Conservation (phyloP, 495 filamentous ascomycete species). For the Neurospora sp. region DNA sequence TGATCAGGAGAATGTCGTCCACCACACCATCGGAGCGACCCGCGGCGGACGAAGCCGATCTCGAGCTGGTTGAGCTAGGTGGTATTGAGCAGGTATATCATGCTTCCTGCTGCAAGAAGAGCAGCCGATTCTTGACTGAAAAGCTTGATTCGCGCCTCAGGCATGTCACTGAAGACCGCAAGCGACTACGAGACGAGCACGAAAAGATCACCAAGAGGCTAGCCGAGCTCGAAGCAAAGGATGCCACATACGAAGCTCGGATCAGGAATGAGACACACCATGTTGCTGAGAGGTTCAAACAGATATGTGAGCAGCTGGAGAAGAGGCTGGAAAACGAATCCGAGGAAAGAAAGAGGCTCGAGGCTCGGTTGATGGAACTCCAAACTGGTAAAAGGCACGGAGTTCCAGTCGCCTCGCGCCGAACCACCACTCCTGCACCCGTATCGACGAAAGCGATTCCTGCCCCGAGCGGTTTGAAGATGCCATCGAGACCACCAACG, state of each 20-base stretch:
- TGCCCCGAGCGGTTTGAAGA: constrained; percentile 7
- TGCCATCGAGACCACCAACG: constrained; percentile 8
- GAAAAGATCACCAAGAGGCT: constrained; percentile 17
- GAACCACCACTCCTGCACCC: neutral
- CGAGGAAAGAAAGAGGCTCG: constrained; percentile 9
- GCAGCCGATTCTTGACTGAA: constrained; percentile 20
- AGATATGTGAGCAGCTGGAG: constrained; percentile 17
- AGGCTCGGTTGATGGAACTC: constrained; percentile 11
- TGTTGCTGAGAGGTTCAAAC: constrained; percentile 11
- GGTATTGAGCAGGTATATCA: constrained; percentile 36
- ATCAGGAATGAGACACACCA: constrained; percentile 17
- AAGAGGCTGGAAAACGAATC: constrained; percentile 22
- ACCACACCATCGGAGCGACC: constrained; percentile 17
- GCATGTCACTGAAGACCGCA: constrained; percentile 15
- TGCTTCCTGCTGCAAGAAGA: constrained; percentile 27
- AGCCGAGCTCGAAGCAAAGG: constrained; percentile 20
- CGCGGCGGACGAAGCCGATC: constrained; percentile 20
- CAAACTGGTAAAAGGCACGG: neutral
- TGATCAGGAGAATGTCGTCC: constrained; percentile 27
- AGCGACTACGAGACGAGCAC: constrained; percentile 16
- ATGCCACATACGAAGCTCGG: constrained; percentile 24
- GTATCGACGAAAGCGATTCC: neutral
- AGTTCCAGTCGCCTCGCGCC: neutral
- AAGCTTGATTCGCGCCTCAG: constrained; percentile 18
- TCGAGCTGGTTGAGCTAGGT: constrained; percentile 26